Evolutionary conservation across 2,329 filamentous ascomycete genomes (phyloP), one percentile per base, ranked within the genome.

Genomic region (Fusarium neocosmosporiellum): DNA sequence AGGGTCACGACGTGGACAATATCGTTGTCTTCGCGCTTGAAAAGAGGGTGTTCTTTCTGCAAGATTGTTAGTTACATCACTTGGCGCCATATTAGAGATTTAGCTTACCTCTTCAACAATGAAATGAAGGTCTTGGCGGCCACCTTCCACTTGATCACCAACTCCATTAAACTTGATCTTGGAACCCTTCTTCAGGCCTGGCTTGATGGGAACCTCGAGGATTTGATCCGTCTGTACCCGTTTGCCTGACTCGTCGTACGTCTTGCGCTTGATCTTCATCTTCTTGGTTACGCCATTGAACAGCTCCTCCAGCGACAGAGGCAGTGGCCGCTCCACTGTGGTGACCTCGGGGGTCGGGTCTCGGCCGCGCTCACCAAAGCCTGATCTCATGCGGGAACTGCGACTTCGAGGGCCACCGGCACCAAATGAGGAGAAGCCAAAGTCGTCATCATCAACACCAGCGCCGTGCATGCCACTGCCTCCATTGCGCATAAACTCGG

Each of bases 81-180:
- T 66, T 10, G 9, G 27, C 50, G 11, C 27, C 4, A n/a, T 53
- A 31, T 34, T 11, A 27, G 9, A 2, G 9, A 2, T 24, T 14
- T 11, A 61, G 63, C 91, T 86, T 89, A 95, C 94, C 92, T 98
- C 96, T 83, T 95, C 93, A 24, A 99, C 90, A 66, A 99, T 92
- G 78, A 99, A 97, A 81, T 98, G 95, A 60, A 99, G 84, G 83
- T 99, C 96, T 82, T 99, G 96, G 67, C 95, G 94, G 16, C 96
- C 96, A 46, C 96, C 96, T 80, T 98, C 96, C 70, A 98, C 95
- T 81, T 98, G 95, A 82, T 99, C 96, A 13, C 96, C 96, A n/a
- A 99, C 95, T 46, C 96, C 95, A 79, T 93, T 94, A 81, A 98
- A 99, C 84, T 98, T 98, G 83, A 99, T 98, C 88, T 98, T 99